phyloP scores from a whole-genome alignment of 2,329 filamentous ascomycete genomes.

The Fusarium agapanthi region DNA sequence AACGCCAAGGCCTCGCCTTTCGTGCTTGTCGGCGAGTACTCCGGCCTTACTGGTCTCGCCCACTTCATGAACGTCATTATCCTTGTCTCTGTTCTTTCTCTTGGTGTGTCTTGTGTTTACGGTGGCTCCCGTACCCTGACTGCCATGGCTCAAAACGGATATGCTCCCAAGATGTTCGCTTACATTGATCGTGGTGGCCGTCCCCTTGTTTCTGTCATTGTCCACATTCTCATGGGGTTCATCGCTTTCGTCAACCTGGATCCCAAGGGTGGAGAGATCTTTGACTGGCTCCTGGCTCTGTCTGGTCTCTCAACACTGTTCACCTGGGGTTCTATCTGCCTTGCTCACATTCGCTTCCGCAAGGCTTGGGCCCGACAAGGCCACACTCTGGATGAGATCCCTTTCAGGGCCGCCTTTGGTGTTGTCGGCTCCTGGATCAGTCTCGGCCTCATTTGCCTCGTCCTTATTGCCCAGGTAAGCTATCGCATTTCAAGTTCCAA shows the following conservation, averaged over 20 bases:
- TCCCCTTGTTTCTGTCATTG: constrained; percentile 55
- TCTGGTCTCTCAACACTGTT: constrained; percentile 71
- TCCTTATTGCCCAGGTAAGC: constrained; percentile 62
- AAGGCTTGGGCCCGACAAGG: constrained; percentile 67
- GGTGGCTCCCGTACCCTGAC: constrained; percentile 64
- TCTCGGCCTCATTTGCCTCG: constrained; percentile 63
- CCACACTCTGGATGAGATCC: constrained; percentile 71
- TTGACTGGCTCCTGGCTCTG: constrained; percentile 71
- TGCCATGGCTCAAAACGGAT: constrained; percentile 63
- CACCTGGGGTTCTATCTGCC: constrained; percentile 72
- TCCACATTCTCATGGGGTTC: constrained; percentile 58
- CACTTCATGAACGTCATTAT: constrained; percentile 65
- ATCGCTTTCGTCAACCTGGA: constrained; percentile 59
- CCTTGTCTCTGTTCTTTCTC: constrained; percentile 62
- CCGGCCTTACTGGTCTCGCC: constrained; percentile 57
- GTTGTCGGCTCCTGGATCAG: constrained; percentile 71
- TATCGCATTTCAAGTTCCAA: not conserved
- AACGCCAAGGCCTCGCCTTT: constrained; percentile 57
- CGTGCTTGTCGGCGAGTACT: constrained; percentile 60
- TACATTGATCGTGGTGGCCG: constrained; percentile 64
- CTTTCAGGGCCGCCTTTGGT: constrained; percentile 68
- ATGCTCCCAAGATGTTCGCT: constrained; percentile 62
- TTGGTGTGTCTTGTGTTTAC: constrained; percentile 64
- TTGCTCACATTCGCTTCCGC: constrained; percentile 72
- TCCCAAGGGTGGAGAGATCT: constrained; percentile 60